phyloP scores from a whole-genome alignment of 23 red algal genomes.

The Gracilaria vermiculophylla region DNA sequence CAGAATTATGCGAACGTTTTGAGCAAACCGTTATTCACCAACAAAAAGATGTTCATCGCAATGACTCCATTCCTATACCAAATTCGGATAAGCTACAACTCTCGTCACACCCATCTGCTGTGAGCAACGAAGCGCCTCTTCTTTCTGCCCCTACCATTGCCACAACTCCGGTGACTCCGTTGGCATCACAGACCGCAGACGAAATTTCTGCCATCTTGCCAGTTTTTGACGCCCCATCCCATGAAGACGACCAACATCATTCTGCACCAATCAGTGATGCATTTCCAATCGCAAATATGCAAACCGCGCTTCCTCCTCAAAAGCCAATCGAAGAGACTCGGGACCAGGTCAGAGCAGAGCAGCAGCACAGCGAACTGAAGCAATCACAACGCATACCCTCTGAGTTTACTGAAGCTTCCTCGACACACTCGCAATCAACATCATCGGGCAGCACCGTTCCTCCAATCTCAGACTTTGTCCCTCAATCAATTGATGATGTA shows the following conservation, averaged over 20 bases:
- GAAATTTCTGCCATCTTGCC: background rate
- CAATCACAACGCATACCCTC: background rate
- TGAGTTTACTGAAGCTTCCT: background rate
- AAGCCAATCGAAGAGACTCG: background rate
- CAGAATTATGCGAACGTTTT: slow-evolving; percentile 27
- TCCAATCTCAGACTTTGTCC: background rate
- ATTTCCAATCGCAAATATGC: background rate
- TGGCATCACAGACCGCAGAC: background rate
- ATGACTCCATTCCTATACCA: background rate
- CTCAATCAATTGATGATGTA: slow-evolving; percentile 5
- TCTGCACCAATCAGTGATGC: background rate
- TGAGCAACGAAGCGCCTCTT: background rate
- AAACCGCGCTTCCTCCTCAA: background rate
- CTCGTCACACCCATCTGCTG: background rate
- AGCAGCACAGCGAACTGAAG: background rate
- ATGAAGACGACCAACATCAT: background rate
- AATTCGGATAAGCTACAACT: background rate
- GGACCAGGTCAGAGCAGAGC: background rate
- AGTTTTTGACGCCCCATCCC: background rate
- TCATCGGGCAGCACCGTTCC: background rate
- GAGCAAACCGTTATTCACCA: slow-evolving; percentile 32
- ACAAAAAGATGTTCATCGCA: background rate
- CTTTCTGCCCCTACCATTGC: background rate
- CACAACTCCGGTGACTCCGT: background rate
- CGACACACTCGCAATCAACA: background rate